A percentile compares a stretch with the other conserved stretches of the same genome.
Conservation (phyloP, 495 filamentous ascomycete species). For the Bryoglossum gracile region DNA sequence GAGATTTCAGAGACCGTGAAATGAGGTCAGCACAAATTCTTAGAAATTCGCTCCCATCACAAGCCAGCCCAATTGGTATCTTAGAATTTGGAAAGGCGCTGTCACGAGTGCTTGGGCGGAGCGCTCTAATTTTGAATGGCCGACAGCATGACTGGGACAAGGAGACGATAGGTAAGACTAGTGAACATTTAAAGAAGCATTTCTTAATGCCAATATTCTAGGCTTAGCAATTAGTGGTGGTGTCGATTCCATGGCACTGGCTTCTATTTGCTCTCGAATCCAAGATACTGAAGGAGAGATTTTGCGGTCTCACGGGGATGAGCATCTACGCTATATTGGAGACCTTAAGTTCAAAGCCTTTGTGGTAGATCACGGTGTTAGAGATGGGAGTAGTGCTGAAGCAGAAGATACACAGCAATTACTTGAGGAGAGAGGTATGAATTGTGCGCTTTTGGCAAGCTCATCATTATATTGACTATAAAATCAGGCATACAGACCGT, state of each 20-base stretch:
- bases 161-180: constrained; percentile 1
- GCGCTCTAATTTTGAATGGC: not conserved
- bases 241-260: constrained; percentile 93
- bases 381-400: constrained; percentile 61
- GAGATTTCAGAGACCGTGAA: not conserved
- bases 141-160: not conserved
- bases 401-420: too few species aligned
- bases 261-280: constrained; percentile 55
- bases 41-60: not conserved
- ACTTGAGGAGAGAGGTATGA: too few species aligned
- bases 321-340: not conserved
- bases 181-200: not conserved
- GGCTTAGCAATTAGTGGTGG: constrained; percentile 87
- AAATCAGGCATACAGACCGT: constrained; percentile 40
- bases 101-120: constrained; percentile 1
- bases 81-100: constrained; percentile 15
- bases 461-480: not conserved
- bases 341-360: constrained; percentile 48
- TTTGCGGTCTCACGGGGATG: not conserved
- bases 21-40: not conserved
- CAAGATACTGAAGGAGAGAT: constrained; percentile 18
- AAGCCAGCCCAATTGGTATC: constrained; percentile 1
- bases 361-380: constrained; percentile 72
- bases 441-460: too few species aligned
- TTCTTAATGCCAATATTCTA: constrained; percentile 25